Evolutionary conservation across 768 basidiomycete genomes (phyloP).

Genomic region (Leccinum pellstonianum): DNA sequence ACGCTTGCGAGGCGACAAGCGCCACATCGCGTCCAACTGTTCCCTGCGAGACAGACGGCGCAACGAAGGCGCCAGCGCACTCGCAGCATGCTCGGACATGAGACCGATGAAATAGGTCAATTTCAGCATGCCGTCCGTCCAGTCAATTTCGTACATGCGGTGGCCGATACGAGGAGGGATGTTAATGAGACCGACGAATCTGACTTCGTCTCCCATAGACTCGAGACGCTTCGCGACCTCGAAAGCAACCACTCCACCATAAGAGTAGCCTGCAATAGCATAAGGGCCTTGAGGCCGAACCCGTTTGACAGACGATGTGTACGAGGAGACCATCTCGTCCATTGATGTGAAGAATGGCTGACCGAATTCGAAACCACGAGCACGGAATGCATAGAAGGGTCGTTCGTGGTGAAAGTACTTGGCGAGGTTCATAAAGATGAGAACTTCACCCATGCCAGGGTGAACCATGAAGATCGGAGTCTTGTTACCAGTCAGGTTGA

Average conservation of each 20-base stretch:
- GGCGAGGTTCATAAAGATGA: neutral
- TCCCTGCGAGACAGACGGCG: neutral
- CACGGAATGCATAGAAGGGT: neutral
- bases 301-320: neutral
- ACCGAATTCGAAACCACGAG: neutral
- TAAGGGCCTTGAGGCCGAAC: neutral
- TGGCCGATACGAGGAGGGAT: neutral
- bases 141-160: neutral
- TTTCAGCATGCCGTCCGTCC: neutral
- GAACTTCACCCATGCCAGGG: neutral
- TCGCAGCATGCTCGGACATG: neutral
- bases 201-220: neutral
- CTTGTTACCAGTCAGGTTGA: slow-evolving; percentile 1
- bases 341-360: neutral
- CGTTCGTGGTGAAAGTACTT: neutral
- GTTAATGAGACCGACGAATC: neutral
- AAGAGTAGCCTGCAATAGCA: neutral
- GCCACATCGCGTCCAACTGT: neutral
- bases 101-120: neutral
- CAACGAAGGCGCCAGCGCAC: neutral
- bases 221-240: neutral
- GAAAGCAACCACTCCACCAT: neutral
- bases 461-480: neutral
- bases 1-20: neutral
- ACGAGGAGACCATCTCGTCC: neutral